Conservation (phyloP, 495 filamentous ascomycete species). For the Neurospora cerealis region DNA sequence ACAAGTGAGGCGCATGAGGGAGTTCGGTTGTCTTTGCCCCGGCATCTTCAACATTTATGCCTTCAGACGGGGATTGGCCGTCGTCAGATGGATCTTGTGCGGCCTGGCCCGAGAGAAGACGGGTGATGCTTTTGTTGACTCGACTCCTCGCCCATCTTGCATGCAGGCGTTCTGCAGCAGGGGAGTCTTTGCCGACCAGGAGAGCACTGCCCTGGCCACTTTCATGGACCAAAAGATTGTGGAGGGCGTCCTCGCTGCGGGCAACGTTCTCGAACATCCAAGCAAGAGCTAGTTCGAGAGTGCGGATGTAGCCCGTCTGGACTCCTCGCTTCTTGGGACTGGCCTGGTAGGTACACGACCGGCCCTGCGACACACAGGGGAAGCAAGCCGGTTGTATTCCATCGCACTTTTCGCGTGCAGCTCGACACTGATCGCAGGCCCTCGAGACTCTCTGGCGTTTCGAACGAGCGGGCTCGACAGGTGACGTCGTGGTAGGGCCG, state of each 20-base stretch:
- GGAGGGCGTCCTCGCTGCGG: conserved; percentile 20
- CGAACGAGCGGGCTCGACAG: conserved; percentile 4
- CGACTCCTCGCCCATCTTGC: conserved; percentile 49
- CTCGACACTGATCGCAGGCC: conserved; percentile 59
- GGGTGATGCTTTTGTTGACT: conserved; percentile 43
- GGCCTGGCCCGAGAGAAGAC: conserved; percentile 36
- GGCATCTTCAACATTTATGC: conserved; percentile 21
- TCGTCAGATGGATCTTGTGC: conserved; percentile 26
- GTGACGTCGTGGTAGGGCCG: conserved; percentile 11
- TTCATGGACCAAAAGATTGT: conserved; percentile 18
- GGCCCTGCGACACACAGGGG: conserved; percentile 49
- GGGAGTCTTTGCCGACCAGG: conserved; percentile 38
- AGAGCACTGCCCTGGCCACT: conserved; percentile 12
- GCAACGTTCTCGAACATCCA: conserved; percentile 24
- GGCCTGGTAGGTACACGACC: conserved; percentile 57
- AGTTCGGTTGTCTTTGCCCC: conserved; percentile 6
- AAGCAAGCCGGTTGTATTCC: conserved; percentile 51
- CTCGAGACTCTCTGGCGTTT: conserved; percentile 56
- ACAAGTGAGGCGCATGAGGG: conserved; percentile 7
- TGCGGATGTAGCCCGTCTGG: conserved; percentile 53
- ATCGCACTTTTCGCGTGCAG: conserved; percentile 58
- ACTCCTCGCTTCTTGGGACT: conserved; percentile 64
- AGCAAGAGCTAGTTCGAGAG: conserved; percentile 43
- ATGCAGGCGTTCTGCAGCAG: conserved; percentile 43
- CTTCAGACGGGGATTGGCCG: conserved; percentile 20